Evolutionary conservation across 108 stramenopile genomes (phyloP).

Genomic region (Aureococcus anophagefferens): DNA sequence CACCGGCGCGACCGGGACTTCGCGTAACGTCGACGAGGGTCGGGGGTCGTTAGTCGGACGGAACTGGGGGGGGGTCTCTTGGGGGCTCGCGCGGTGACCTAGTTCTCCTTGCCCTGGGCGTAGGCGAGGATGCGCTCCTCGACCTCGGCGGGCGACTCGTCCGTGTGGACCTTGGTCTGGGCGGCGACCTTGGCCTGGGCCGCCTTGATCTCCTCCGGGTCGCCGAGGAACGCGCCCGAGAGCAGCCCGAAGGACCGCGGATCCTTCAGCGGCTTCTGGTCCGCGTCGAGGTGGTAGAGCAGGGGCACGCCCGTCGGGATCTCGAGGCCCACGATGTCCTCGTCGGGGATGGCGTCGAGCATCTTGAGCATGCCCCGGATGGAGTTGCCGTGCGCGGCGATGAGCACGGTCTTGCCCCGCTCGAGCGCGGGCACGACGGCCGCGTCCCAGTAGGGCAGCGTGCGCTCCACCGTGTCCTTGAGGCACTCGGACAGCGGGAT

Average conservation of each 20-base stretch:
- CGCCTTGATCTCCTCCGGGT: constrained; percentile 28
- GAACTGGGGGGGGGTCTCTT: too few relatives aligned
- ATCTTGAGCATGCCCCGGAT: constrained; percentile 96
- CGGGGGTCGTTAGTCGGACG: too few relatives aligned
- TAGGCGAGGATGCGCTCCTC: not conserved
- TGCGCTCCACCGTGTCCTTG: constrained; percentile 79
- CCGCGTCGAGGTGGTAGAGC: constrained; percentile 81
- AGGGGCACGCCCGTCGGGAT: constrained; percentile 95
- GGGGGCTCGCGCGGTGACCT: too few relatives aligned
- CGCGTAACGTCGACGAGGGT: too few relatives aligned
- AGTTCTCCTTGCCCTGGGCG: not conserved
- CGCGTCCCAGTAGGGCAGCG: constrained; percentile 82
- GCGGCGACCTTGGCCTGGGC: constrained; percentile 24
- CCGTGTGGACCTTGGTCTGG: constrained; percentile 17
- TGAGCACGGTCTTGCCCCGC: constrained; percentile 80
- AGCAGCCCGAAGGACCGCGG: constrained; percentile 38
- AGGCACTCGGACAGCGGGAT: constrained; percentile 75
- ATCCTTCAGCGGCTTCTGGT: constrained; percentile 76
- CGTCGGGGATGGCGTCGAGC: constrained; percentile 85
- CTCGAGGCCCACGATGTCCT: constrained; percentile 84
- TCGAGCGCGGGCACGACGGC: constrained; percentile 76
- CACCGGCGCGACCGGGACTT: too few relatives aligned
- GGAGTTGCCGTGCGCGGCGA: constrained; percentile 97
- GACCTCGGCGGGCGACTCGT: too few relatives aligned
- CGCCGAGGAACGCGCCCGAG: constrained; percentile 37